Conservation (phyloP, 192 early-diverging fungal species). For the Haplosporangium gracile region DNA sequence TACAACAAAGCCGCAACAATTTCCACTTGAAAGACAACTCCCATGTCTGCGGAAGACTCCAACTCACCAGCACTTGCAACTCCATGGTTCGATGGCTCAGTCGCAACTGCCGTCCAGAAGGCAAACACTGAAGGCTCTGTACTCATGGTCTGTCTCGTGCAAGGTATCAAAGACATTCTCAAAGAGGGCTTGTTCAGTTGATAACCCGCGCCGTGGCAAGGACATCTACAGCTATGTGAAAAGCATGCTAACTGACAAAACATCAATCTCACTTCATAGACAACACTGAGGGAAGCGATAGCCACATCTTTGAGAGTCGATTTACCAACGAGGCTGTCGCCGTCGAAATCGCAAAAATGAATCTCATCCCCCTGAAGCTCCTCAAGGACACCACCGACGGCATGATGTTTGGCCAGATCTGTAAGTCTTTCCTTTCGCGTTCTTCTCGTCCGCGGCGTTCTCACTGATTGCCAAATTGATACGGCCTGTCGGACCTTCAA, state of each 20-base stretch:
- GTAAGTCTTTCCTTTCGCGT: slow-evolving; percentile 17
- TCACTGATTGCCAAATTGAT: neutral
- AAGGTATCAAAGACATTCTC: slow-evolving; percentile 12
- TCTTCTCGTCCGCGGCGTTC: neutral
- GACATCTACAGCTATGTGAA: neutral
- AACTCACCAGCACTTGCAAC: neutral
- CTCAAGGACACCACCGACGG: slow-evolving; percentile 42
- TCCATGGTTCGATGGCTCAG: slow-evolving; percentile 41
- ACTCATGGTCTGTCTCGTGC: slow-evolving; percentile 42
- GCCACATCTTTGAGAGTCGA: slow-evolving; percentile 33
- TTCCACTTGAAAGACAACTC: neutral
- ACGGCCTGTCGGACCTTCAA: neutral
- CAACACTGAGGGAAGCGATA: slow-evolving; percentile 19
- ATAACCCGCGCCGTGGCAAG: neutral
- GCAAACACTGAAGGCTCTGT: slow-evolving; percentile 23
- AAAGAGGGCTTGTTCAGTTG: neutral
- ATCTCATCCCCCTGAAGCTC: slow-evolving; percentile 27
- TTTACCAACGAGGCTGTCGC: slow-evolving; percentile 16
- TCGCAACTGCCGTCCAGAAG: slow-evolving; percentile 34
- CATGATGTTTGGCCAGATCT: slow-evolving; percentile 53
- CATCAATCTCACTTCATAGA: neutral
- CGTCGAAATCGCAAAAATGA: slow-evolving; percentile 9
- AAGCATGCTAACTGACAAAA: neutral
- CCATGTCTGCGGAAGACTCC: neutral
- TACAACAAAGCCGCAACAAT: neutral